Base-by-base conservation (phyloP, 441 rosid genomes). In the Erodium trifolium region DNA sequence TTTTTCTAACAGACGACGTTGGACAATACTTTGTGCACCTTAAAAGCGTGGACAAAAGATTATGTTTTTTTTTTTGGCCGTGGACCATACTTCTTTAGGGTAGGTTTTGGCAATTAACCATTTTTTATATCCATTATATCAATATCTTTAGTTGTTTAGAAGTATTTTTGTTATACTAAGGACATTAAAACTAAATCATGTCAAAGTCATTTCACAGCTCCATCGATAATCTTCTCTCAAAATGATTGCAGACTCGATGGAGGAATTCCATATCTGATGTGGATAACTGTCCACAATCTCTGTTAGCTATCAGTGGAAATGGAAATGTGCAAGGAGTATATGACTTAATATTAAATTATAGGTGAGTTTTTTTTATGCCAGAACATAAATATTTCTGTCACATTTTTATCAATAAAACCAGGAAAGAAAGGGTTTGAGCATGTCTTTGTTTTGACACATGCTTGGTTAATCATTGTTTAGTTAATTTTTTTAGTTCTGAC, bases 341-440 rank as follows among this genome's bases (percentile, higher is more conserved):
- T 77, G 98, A 90, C 67, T 79, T 95, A 77, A 76, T 95, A 77
- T 76, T 95, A 82, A 95, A 92, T 83, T 89, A 90, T 82, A 86
- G 96, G 98, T 92, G 73, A 13, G 67, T 17, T 9, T 43, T 27
- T 59, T 13, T 59, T 13, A 59, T 59, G 19, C 34, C 19, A 59
- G 13, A 59, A 31, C 31, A 31, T 63, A 12, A 13, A 31, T 27
- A 3, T 27, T 18, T 23, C 4, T 63, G 41, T 16, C 18, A 12
- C 5, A 8, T 34, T 11, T 31, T 63, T 29, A 13, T 27, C 11
- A 29, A 9, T 12, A 13, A 13, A 34, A 63, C 17, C 19, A 5
- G 43, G 29, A 0, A 23, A 23, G n/a, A 23, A 23, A 0, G 0
- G 27, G 27, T 23, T 23, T 23, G 2, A 23, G 27, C 1, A 23